Evolutionary conservation across 306 rosid species (phyloP), one percentile per base, ranked within the genome.

Genomic region (Cucumis cinereus): DNA sequence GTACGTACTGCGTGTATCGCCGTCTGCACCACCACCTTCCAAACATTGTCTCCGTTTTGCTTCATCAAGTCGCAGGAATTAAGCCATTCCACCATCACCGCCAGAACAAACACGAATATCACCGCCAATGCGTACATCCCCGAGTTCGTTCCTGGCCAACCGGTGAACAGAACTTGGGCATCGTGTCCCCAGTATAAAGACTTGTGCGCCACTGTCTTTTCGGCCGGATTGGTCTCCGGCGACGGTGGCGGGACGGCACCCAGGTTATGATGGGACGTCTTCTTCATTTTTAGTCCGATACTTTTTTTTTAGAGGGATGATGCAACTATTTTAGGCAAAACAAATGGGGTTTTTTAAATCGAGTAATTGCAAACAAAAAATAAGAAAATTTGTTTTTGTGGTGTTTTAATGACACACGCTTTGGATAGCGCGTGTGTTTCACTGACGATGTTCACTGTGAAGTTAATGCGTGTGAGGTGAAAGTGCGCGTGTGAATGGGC

Each of bases 81-180:
- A 2, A 77, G 91, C 89, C 87, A 92, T 86, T 92, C 98, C 26
- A 90, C 85, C 17, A 86, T 10, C 33, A 87, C 38, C 47, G 96
- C 91, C 77, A 84, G 45, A 10, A 72, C 71, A 75, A 90, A 90
- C n/a, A 92, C 85, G 17, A 90, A 82, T 23, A 82, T 23, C 82
- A 90, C 72, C 24, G 96, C 85, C 81, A 92, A 60, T 13, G 82
- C 84, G 10, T 92, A 92, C 93, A 90, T 90, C 83, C 57, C 83
- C 2, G 84, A 70, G 83, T 76, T 71, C 61, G 84, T 64, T 0
- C 90, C 87, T 0, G 98, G 96, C 96, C 96, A 90, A 36, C 87
- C 83, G 17, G 75, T 80, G 80, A 90, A 92, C 41, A 92, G 63
- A 76, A 90, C 76, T n/a, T 60, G 82, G 16, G 83, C 88, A 10